Evolutionary conservation across 1,139 yeast genomes (phyloP), one percentile per base, ranked within the genome.

Genomic region (Pichia sp.): DNA sequence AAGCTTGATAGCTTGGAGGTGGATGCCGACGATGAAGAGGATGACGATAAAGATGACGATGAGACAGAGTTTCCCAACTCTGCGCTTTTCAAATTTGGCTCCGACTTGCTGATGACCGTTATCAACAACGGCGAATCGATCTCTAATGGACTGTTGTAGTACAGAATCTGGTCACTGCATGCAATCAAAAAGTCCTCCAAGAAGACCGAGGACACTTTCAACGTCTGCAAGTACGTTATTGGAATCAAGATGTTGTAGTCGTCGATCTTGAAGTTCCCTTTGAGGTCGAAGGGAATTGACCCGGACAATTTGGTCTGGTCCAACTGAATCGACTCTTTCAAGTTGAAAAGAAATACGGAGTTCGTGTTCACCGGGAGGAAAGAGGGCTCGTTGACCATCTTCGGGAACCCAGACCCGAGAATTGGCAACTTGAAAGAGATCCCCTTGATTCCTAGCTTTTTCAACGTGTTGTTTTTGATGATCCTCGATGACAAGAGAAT

Each of bases 61-160:
- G 7, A 8, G 13, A 8, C 8, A 29, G 23, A 16, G 8, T 43
- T 19, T 16, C 15, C 16, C 29, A 26, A 5, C 15, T 36, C 45
- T 42, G 45, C 8, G 6, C 13, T 42, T 5, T 26, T 16, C 4
- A 29, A 3, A 5, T 8, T 31, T 19, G 23, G 13, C 15, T 29
- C 38, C 6, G 19, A 32, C 38, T 41, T 23, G 26, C 46, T 57
- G 55, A 59, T 57, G 19, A 50, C 42, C 54, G 59, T 62, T 69
- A 76, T 62, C 67, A 64, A 60, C 67, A 76, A 4, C 64, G 78
- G 65, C 61, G 32, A 60, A 51, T 58, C 64, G 58, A 59, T 67
- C 67, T 49, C 65, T 57, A 51, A 52, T 38, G 58, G 49, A 50
- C 66, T 52, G 51, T 71, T 57, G 54, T 67, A 62, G 52, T 61